Percentiles rank a stretch among this genome's conserved stretches.
phyloP scores from a whole-genome alignment of 2,329 filamentous ascomycete species.

The Acephala macrosclerotiorum region DNA sequence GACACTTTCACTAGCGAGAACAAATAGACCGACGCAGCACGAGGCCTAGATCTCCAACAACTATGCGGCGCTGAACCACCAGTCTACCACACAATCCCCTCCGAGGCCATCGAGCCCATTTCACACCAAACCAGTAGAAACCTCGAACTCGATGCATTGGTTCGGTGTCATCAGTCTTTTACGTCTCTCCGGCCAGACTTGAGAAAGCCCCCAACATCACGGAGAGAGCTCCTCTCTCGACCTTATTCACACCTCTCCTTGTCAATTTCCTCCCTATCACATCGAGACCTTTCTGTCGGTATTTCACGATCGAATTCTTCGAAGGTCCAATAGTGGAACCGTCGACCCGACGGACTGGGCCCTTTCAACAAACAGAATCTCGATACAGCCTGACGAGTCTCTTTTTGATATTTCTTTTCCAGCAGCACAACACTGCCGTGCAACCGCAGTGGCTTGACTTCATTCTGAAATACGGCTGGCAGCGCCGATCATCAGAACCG shows the following conservation, averaged over 20 bases:
- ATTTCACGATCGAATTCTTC: neutral
- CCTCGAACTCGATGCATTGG: neutral
- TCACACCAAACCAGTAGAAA: neutral
- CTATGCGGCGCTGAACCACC: neutral
- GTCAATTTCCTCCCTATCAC: slow-evolving; percentile 21
- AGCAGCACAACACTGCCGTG: neutral
- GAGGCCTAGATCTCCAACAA: neutral
- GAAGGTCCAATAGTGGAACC: neutral
- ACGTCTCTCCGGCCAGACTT: neutral
- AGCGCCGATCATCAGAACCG: slow-evolving; percentile 17
- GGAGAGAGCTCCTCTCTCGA: neutral
- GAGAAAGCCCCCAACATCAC: neutral
- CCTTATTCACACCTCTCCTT: slow-evolving; percentile 3
- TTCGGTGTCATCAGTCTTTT: neutral
- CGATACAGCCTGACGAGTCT: slow-evolving; percentile 3
- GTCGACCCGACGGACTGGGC: neutral
- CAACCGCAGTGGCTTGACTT: slow-evolving; percentile 10
- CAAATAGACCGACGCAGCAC: neutral
- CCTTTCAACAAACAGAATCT: slow-evolving; percentile 3
- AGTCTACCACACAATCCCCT: no score
- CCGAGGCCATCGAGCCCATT: neutral
- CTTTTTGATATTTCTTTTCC: slow-evolving; percentile 4
- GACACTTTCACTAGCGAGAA: neutral
- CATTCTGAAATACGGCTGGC: slow-evolving; percentile 13
- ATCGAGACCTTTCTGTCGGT: slow-evolving; percentile 13